Percentiles rank a stretch among this genome's conserved stretches.
These are phyloP conservation scores for Penicillium mononematosum DNA, from an alignment of 495 filamentous ascomycete genomes.

Conservation along the genomic window DNA sequence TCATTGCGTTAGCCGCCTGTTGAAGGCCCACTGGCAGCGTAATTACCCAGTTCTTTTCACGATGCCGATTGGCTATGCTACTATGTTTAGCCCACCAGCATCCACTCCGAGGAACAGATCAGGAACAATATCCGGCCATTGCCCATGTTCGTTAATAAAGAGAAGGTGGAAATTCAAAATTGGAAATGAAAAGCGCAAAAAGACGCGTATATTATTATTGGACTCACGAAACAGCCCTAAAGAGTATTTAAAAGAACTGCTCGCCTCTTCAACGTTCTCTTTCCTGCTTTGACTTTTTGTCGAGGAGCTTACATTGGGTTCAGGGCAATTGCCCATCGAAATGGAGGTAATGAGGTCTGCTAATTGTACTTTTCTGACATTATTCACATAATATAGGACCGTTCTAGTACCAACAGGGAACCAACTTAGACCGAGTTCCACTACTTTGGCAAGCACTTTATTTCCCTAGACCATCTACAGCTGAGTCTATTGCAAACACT, in stretches of 20 bases:
- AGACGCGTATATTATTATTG: background rate
- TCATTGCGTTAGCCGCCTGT: background rate
- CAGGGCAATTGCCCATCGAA: background rate
- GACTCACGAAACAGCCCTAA: background rate
- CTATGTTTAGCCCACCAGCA: background rate
- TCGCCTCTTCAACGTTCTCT: background rate
- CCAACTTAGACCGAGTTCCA: background rate
- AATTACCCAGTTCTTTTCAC: background rate
- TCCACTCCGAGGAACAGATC: background rate
- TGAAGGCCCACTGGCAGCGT: background rate
- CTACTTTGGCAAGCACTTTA: slow-evolving; percentile 3
- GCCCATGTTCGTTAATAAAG: background rate
- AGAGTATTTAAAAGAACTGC: background rate
- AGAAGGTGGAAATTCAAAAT: background rate
- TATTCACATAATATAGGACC: background rate
- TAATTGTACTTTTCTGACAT: background rate
- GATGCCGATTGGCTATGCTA: background rate
- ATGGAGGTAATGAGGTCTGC: background rate
- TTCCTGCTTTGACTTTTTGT: background rate
- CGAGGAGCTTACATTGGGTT: background rate
- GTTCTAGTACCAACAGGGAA: background rate
- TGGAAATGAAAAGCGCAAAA: background rate
- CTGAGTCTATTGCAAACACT: background rate
- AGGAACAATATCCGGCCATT: slow-evolving; percentile 2
- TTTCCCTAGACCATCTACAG: background rate